These are phyloP conservation scores for Trametes cubensis DNA, from an alignment of 768 basidiomycete species.

Conservation along the genomic window DNA sequence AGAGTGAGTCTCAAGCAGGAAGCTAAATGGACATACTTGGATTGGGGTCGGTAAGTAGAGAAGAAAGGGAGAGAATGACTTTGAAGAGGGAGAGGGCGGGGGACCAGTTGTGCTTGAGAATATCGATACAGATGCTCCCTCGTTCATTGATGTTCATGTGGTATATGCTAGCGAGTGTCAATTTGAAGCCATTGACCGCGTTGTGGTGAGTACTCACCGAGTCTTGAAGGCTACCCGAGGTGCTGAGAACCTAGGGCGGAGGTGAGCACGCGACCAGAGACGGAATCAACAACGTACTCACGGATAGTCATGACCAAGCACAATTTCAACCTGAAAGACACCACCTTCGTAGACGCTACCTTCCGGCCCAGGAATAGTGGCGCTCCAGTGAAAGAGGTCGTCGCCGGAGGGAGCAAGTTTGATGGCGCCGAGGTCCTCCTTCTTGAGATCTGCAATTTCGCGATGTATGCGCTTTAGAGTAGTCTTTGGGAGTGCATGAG, in stretches of 20 bases:
- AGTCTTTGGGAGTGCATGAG: constrained; percentile 40
- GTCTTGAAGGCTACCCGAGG: constrained; percentile 78
- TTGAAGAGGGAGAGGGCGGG: constrained; percentile 93
- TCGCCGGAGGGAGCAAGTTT: constrained; percentile 65
- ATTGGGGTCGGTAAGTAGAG: constrained; percentile 92
- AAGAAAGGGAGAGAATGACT: constrained; percentile 91
- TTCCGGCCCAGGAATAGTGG: constrained; percentile 78
- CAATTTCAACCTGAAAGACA: constrained; percentile 67
- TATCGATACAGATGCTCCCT: constrained; percentile 84
- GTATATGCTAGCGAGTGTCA: constrained; percentile 40
- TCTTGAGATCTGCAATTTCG: constrained; percentile 78
- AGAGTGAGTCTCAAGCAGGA: constrained; percentile 17
- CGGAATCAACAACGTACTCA: constrained; percentile 37
- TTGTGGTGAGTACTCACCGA: constrained; percentile 45
- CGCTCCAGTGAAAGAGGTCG: constrained; percentile 73
- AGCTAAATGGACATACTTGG: constrained; percentile 61
- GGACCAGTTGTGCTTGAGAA: constrained; percentile 93
- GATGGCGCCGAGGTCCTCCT: constrained; percentile 80
- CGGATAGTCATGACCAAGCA: constrained; percentile 78
- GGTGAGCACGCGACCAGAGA: constrained; percentile 6
- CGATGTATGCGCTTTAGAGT: constrained; percentile 84
- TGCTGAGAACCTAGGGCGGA: constrained; percentile 65
- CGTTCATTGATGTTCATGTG: constrained; percentile 89
- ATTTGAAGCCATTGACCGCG: neutral
- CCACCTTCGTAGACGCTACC: constrained; percentile 85